Percentiles rank a stretch among this genome's conserved stretches.
Evolutionary conservation across 768 basidiomycete species (phyloP).

Genomic region (Auricularia sp.): DNA sequence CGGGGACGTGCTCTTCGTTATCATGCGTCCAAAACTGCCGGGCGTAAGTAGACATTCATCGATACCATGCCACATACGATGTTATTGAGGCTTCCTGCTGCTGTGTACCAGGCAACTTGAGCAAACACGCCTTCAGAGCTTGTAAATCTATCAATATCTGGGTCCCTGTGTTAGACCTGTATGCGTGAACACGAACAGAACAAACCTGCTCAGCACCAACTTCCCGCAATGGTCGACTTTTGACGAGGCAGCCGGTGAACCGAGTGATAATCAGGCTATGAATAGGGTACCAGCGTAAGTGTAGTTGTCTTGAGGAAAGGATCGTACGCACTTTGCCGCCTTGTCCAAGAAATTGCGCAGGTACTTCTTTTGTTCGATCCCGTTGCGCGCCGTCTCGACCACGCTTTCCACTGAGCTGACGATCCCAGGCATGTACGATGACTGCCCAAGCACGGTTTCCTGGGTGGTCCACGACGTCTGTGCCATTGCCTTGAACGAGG

Average conservation of each 20-base stretch:
- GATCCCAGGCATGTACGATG: constrained; percentile 70
- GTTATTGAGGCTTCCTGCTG: constrained; percentile 14
- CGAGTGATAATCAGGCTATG: constrained; percentile 69
- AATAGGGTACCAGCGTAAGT: background rate
- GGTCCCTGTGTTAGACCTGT: background rate
- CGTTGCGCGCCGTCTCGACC: constrained; percentile 62
- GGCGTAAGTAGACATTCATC: constrained; percentile 10
- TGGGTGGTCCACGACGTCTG: constrained; percentile 69
- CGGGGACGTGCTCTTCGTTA: constrained; percentile 70
- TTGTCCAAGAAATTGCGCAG: constrained; percentile 89
- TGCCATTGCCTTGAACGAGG: constrained; percentile 64
- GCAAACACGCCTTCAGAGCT: constrained; percentile 69
- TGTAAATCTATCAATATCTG: constrained; percentile 88
- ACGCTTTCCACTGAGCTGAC: constrained; percentile 66
- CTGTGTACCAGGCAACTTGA: constrained; percentile 63
- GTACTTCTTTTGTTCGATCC: constrained; percentile 93
- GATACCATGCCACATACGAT: constrained; percentile 16
- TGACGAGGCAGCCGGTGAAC: constrained; percentile 83
- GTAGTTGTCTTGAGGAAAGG: background rate
- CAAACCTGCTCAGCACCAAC: constrained; percentile 90
- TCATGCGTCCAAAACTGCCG: constrained; percentile 63
- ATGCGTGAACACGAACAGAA: background rate
- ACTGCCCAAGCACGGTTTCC: constrained; percentile 81
- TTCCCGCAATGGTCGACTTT: constrained; percentile 83
- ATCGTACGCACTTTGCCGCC: constrained; percentile 59